phyloP scores from a whole-genome alignment of 495 filamentous ascomycete genomes.

The Aspergillus conjunctus region DNA sequence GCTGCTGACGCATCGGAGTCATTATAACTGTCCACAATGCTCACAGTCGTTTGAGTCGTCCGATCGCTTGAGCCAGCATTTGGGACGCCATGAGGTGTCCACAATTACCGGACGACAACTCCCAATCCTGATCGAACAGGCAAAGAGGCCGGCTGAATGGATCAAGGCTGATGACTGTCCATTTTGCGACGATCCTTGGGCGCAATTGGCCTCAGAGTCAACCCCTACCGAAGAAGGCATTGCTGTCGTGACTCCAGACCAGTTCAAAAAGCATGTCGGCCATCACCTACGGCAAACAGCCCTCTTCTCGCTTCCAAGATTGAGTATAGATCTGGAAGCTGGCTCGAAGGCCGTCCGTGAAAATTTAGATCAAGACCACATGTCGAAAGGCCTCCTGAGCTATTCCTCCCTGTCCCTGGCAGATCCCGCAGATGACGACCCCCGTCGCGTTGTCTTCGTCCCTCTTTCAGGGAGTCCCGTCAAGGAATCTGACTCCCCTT shows the following conservation, averaged over 20 bases:
- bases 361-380: too few species aligned
- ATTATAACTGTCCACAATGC: neutral
- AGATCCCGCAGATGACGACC: too few species aligned
- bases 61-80: neutral
- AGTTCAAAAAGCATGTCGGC: neutral
- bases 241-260: neutral
- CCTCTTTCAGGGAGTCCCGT: constrained; percentile 59
- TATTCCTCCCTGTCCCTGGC: too few species aligned
- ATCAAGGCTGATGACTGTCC: neutral
- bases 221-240: neutral
- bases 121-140: neutral
- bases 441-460: too few species aligned
- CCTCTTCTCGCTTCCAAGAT: neutral
- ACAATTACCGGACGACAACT: neutral
- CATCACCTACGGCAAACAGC: neutral
- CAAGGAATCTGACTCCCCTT: constrained; percentile 53
- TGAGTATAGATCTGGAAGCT: too few species aligned
- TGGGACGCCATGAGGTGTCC: neutral
- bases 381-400: too few species aligned
- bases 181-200: constrained; percentile 8
- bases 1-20: constrained; percentile 1
- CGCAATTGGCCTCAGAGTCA: neutral
- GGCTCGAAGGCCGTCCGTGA: too few species aligned
- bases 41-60: neutral
- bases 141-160: constrained; percentile 1